A percentile compares a stretch with the other conserved stretches of the same genome.
These are phyloP conservation scores for Coemansia sp. DNA, from an alignment of 192 early-diverging fungal genomes.

Conservation along the genomic window DNA sequence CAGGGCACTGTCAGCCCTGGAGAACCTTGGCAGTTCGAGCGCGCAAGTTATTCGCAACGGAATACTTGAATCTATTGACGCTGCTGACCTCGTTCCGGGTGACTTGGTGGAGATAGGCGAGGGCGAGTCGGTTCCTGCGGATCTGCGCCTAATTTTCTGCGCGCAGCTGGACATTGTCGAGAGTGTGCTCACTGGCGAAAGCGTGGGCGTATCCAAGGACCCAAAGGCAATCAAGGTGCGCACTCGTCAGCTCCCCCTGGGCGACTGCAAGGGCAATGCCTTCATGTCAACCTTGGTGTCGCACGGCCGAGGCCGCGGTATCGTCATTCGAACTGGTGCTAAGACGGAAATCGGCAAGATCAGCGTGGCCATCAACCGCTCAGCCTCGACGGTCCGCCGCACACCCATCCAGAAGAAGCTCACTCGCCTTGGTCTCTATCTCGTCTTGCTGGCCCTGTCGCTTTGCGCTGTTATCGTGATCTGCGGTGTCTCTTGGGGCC, in stretches of 20 bases:
- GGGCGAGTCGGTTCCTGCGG: conserved; percentile 87
- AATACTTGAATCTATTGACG: conserved; percentile 70
- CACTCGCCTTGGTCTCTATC: conserved; percentile 72
- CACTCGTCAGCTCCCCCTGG: conserved; percentile 61
- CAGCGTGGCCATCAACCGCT: conserved; percentile 76
- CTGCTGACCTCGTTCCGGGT: conserved; percentile 79
- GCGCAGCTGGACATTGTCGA: conserved; percentile 66
- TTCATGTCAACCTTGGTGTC: conserved; percentile 96
- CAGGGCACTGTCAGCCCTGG: conserved; percentile 85
- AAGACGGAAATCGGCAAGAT: conserved; percentile 95
- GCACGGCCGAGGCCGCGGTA: conserved; percentile 85
- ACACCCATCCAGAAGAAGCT: conserved; percentile 77
- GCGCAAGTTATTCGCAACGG: conserved; percentile 79
- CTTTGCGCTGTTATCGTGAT: conserved; percentile 83
- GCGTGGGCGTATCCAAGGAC: conserved; percentile 65
- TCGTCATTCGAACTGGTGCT: conserved; percentile 87
- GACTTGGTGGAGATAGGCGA: conserved; percentile 82
- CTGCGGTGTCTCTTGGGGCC: conserved; percentile 72
- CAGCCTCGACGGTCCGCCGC: conserved; percentile 50
- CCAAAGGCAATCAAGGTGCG: conserved; percentile 51
- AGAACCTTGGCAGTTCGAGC: conserved; percentile 77
- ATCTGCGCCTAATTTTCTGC: conserved; percentile 70
- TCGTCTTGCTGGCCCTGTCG: conserved; percentile 80
- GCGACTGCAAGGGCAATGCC: conserved; percentile 93
- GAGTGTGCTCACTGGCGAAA: conserved; percentile 72